phyloP scores from a whole-genome alignment of 2,329 filamentous ascomycete species.

The Ceratocystis huliohia region DNA sequence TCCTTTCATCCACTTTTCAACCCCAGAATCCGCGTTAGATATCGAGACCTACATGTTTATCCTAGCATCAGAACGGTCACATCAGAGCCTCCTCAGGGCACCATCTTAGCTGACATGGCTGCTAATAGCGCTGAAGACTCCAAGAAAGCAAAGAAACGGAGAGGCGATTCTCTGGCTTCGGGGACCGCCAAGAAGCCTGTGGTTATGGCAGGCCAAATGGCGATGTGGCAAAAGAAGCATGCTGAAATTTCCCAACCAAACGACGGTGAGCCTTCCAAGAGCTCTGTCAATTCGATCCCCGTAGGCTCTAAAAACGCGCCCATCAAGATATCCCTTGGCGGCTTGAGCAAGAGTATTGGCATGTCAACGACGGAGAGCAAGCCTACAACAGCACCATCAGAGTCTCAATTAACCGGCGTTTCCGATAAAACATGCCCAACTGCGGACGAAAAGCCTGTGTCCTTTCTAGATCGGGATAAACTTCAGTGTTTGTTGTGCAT shows the following conservation, averaged over 20 bases:
- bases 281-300: conserved; percentile 13
- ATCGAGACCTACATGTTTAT: conserved; percentile 65
- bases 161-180: conserved; percentile 32
- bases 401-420: background rate
- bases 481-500: conserved; percentile 36
- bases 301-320: conserved; percentile 19
- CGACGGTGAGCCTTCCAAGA: conserved; percentile 3
- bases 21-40: conserved; percentile 53
- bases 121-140: conserved; percentile 23
- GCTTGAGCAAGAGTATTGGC: conserved; percentile 14
- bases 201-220: conserved; percentile 34
- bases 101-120: conserved; percentile 23
- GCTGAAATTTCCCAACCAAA: conserved; percentile 28
- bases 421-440: conserved; percentile 9
- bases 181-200: conserved; percentile 30
- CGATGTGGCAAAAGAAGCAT: conserved; percentile 35
- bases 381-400: background rate
- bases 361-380: conserved; percentile 7
- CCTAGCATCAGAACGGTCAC: conserved; percentile 51
- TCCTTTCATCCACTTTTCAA: conserved; percentile 62
- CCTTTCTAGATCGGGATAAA: conserved; percentile 46
- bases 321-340: conserved; percentile 28
- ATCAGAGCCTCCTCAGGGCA: conserved; percentile 28
- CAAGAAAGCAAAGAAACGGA: conserved; percentile 42
- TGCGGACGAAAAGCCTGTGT: conserved; percentile 26